Percentiles rank a stretch among this genome's conserved stretches.
Evolutionary conservation across 306 rosid genomes (phyloP).

Genomic region (Rubus idaeus): DNA sequence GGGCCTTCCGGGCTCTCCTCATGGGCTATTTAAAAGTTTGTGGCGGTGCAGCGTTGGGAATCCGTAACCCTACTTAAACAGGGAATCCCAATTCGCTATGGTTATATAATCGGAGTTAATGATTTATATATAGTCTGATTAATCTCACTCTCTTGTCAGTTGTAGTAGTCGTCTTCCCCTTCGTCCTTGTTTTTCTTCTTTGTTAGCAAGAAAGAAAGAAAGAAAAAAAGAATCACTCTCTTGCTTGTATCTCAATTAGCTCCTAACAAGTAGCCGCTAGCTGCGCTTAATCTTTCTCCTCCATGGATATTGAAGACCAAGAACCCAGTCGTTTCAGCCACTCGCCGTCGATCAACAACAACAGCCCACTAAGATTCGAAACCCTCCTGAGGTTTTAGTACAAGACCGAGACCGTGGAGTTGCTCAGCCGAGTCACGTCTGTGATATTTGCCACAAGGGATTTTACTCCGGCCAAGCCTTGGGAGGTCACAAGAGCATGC

Average conservation of each 20-base stretch:
- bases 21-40: too few relatives aligned
- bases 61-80: neutral
- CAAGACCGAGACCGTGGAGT: neutral
- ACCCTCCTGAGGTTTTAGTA: neutral
- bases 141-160: neutral
- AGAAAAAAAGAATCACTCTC: neutral
- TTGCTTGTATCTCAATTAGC: too few relatives aligned
- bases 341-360: neutral
- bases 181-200: neutral
- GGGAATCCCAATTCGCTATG: neutral
- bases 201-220: too few relatives aligned
- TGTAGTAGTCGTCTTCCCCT: neutral
- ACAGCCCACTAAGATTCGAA: neutral
- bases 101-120: too few relatives aligned
- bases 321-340: neutral
- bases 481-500: slow-evolving; percentile 57
- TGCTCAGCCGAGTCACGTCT: neutral
- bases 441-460: slow-evolving; percentile 29
- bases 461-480: slow-evolving; percentile 44
- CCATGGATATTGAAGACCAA: neutral
- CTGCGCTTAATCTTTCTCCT: too few relatives aligned
- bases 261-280: too few relatives aligned
- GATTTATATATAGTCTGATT: neutral
- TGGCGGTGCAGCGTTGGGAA: neutral
- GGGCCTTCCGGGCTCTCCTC: too few relatives aligned